Evolutionary conservation across 768 basidiomycete genomes (phyloP), one percentile per base, ranked within the genome.

Genomic region (Tulasnella calospora): DNA sequence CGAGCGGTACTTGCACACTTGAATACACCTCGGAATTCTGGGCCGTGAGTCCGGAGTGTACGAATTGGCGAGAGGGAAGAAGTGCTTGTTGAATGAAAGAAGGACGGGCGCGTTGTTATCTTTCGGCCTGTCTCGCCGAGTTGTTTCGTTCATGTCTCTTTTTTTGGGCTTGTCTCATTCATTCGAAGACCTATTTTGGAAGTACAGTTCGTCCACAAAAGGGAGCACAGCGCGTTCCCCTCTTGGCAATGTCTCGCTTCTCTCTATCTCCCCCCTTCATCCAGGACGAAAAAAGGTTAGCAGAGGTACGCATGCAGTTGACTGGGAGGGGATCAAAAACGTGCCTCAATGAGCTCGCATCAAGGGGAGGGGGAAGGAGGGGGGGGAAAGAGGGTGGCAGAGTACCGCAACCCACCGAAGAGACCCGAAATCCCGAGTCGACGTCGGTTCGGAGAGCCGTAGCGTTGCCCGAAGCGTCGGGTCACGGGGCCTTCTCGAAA

Each of bases 361-460:
- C 51, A 51, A 51, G 51, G 51, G 51, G n/a, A n/a, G n/a, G 51
- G 7, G 10, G 46, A 5, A 47, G 46, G 7, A 19, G 7, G 19
- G 17, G 46, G 7, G 21, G 21, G 23, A 6, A 17, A 15, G 44
- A 15, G 44, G 44, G 0, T 17, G 13, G 30, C 27, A 67, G 9
- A 30, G 33, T 12, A 6, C 33, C 13, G 27, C 33, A 35, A 67
- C 17, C 61, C 30, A 9, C 10, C 51, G 17, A 35, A 67, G 27
- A 27, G 33, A 23, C 61, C 61, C 61, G 61, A 67, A 67, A 27
- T n/a, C 61, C 61, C 61, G 61, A 67, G 12, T 67, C 61, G 61
- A 67, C 61, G 61, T 67, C 61, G 61, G 61, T 67, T 67, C 61
- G 61, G 61, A 67, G 61, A 67, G 0, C 61, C 61, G 61, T 67